Evolutionary conservation across 805 yeast genomes (phyloP), one percentile per base, ranked within the genome.

Genomic region (Yarrowia divulgata): DNA sequence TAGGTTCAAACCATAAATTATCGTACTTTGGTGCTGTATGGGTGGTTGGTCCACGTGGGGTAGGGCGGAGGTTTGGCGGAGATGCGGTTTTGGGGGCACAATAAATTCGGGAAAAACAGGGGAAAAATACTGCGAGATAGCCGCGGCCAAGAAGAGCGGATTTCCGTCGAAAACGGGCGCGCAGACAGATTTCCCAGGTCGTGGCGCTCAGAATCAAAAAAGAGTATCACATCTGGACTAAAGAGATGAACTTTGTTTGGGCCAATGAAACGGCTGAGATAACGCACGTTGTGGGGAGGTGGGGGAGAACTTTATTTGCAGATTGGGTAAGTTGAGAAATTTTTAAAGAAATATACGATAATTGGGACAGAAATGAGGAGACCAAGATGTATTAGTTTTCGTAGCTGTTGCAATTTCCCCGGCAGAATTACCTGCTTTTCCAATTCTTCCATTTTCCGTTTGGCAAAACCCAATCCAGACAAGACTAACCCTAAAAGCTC

Each of bases 231-330:
- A 52, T 1, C 16, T 18, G 32, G 43, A 35, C 58, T 37, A 40
- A 55, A 39, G 35, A 37, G 46, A 14, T 8, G 8, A 55, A 57
- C 64, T 32, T 42, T 57, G 42, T 42, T 29, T 42, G 29, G 64
- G 48, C 64, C 64, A 57, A 57, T 57, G 64, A 57, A 42, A 57
- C 50, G 50, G 64, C 64, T 57, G 49, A 57, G 10, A 57, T 10
- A 8, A 10, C 12, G 64, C 64, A 57, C 64, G 64, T 57, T 57
- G 64, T 43, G 39, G 39, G 40, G 49, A 13, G 18, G 6, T 6
- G 12, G 5, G 18, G n/a, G 19, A 19, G 39, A 40, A 55, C 12
- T 18, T 52, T 18, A 35, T n/a, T 18, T 18, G 9, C 0, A 10
- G 5, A 4, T 14, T 16, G 57, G n/a, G n/a, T n/a, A n/a, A n/a